Percentiles rank a stretch among this genome's conserved stretches.
Evolutionary conservation across 441 rosid species (phyloP).

Genomic region (Corymbia calophylla): DNA sequence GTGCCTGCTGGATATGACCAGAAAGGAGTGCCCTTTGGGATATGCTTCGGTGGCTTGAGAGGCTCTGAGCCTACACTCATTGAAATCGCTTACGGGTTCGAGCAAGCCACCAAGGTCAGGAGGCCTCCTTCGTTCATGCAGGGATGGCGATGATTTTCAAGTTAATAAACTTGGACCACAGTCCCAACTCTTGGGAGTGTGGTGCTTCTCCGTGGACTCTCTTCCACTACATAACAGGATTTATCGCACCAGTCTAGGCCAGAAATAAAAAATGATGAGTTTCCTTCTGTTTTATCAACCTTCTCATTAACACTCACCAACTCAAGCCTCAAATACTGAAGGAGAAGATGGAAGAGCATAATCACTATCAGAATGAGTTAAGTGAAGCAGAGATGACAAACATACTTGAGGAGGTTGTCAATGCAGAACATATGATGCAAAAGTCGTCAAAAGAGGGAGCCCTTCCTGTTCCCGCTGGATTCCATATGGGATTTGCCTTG

Average conservation of each 20-base stretch:
- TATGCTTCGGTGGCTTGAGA: constrained; percentile 15
- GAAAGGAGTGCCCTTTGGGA: constrained; percentile 11
- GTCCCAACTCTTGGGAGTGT: not conserved
- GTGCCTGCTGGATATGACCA: constrained; percentile 24
- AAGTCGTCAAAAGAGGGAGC: constrained; percentile 24
- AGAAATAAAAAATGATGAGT: not conserved
- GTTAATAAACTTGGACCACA: not conserved
- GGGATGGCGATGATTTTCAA: not conserved
- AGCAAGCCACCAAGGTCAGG: constrained; percentile 15
- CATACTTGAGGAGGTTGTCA: constrained; percentile 16
- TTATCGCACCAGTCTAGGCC: too few relatives aligned
- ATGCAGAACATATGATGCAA: constrained; percentile 15
- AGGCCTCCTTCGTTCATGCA: not conserved
- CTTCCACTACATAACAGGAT: not conserved
- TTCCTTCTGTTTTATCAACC: too few relatives aligned
- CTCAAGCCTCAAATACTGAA: not conserved
- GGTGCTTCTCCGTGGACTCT: not conserved
- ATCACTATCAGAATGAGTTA: constrained; percentile 14
- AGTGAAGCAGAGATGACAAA: constrained; percentile 26
- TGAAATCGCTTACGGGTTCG: constrained; percentile 13
- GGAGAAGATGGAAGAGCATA: constrained; percentile 25
- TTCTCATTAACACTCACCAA: too few relatives aligned
- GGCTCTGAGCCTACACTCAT: constrained; percentile 15
- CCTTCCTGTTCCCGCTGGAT: constrained; percentile 5
- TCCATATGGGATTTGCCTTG: not conserved